Evolutionary conservation across 495 filamentous ascomycete species (phyloP).

Genomic region (Amphirosellinia nigrospora): DNA sequence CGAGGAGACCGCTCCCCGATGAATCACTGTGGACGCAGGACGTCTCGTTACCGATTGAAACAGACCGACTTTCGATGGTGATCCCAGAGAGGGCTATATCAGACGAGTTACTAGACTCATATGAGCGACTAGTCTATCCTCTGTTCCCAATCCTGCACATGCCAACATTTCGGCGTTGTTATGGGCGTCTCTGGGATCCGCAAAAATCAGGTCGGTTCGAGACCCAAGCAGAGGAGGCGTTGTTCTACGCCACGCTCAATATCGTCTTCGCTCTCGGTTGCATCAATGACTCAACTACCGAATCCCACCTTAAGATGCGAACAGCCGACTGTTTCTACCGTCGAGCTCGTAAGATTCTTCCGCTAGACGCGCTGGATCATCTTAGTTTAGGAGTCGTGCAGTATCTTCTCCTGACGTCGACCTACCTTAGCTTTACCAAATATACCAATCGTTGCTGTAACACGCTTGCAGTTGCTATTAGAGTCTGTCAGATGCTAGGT

Average conservation of each 20-base stretch:
- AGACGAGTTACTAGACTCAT: neutral
- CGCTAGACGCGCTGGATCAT: neutral
- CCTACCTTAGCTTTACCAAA: slow-evolving; percentile 2
- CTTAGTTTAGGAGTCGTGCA: neutral
- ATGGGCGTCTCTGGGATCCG: neutral
- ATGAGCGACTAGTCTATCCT: slow-evolving; percentile 7
- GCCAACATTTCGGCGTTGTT: neutral
- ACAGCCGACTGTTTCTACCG: neutral
- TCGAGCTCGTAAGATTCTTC: neutral
- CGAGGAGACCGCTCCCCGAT: neutral
- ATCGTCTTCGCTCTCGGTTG: neutral
- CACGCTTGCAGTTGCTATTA: neutral
- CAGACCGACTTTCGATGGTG: neutral
- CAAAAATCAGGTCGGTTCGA: neutral
- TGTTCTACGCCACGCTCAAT: neutral
- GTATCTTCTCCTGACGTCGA: neutral
- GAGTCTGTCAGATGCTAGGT: neutral
- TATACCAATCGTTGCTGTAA: slow-evolving; percentile 6
- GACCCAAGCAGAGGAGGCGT: neutral
- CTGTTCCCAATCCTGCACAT: slow-evolving; percentile 5
- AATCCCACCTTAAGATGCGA: neutral
- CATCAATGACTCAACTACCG: neutral
- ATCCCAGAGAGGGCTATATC: neutral
- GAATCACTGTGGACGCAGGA: neutral
- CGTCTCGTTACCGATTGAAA: neutral